Base-by-base conservation (phyloP, 2,329 filamentous ascomycete genomes). In the Ophiobolus disseminans region DNA sequence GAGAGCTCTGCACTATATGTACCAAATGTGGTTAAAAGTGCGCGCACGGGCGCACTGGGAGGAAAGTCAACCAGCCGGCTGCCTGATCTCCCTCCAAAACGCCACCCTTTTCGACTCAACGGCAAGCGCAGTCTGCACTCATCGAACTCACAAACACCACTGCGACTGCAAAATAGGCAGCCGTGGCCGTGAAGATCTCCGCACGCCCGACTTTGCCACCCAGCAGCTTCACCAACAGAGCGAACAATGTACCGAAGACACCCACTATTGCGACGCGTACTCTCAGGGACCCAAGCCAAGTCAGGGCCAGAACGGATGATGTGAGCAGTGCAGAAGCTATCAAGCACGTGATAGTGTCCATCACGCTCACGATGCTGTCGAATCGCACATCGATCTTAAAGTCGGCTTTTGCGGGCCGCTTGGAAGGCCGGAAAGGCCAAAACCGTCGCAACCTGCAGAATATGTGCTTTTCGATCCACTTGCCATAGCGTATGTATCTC, bases 151-250 rank as follows among this genome's bases (percentile, higher is more conserved):
- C 34, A 20, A 52, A 53, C 9, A 54, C 54, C 1, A 34, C 45
- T 31, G 50, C 46, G 3, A 54, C 50, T 2, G 50, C 54, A 25
- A 42, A 57, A 21, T 45, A 57, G 2, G 40, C 54, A 17, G 50
- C 54, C 9, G 54, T 57, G 7, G 50, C 46, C 17, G 14, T 40
- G 25, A 48, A 57, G 2, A 57, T 38, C 34, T 57, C 54, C 4
- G 43, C 39, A 6, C 54, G 46, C 11, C 31, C 28, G 5, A 31
- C 21, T n/a, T 28, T 40, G 6, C 53, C 53, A 2, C 31, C 25
- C 25, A 54, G 21, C 19, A 40, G 13, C 31, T 48, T 54, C 16
- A 54, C 21, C 2, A 42, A n/a, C 10, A 51, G 19, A 8, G 50
- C 16, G 34, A 54, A 57, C 5, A 51, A n/a, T 3, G 41, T 14